Conservation (phyloP, 2,329 filamentous ascomycete species). For the Alternaria gaisen region DNA sequence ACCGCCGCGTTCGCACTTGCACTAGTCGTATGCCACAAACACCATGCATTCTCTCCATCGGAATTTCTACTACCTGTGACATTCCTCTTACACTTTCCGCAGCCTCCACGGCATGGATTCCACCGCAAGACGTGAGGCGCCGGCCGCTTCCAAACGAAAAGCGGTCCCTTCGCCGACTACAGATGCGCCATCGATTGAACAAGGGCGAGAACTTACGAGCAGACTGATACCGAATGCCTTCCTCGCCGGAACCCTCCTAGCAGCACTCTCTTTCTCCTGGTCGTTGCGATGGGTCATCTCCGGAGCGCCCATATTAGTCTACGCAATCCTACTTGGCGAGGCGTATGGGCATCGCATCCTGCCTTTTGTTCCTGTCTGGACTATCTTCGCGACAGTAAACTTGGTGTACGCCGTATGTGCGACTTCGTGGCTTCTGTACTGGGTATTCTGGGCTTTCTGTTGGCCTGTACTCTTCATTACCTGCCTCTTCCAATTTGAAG, state of each 20-base stretch:
- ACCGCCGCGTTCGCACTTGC: conserved; percentile 11
- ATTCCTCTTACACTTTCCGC: not conserved
- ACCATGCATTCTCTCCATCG: conserved; percentile 6
- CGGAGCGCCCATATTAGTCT: conserved; percentile 52
- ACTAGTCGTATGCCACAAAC: conserved; percentile 10
- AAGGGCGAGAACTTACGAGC: conserved; percentile 22
- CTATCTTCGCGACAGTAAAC: conserved; percentile 58
- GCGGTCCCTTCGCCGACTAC: conserved; percentile 18
- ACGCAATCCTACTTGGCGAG: conserved; percentile 49
- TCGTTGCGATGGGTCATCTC: conserved; percentile 52
- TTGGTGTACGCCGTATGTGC: conserved; percentile 58
- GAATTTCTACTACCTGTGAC: not conserved
- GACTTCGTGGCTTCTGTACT: conserved; percentile 63
- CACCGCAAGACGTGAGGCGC: conserved; percentile 13
- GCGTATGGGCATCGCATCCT: conserved; percentile 53
- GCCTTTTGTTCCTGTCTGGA: conserved; percentile 58
- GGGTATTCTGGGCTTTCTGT: conserved; percentile 53
- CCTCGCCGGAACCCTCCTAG: conserved; percentile 19
- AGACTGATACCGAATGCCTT: conserved; percentile 25
- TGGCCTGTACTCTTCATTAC: conserved; percentile 55
- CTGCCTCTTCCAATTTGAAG: conserved; percentile 59
- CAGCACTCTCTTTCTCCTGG: conserved; percentile 26
- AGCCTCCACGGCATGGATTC: conserved; percentile 18
- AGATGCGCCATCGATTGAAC: conserved; percentile 15
- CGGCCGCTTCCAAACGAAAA: conserved; percentile 21